phyloP scores from a whole-genome alignment of 2,329 filamentous ascomycete genomes.

The Diaporthe destruens region DNA sequence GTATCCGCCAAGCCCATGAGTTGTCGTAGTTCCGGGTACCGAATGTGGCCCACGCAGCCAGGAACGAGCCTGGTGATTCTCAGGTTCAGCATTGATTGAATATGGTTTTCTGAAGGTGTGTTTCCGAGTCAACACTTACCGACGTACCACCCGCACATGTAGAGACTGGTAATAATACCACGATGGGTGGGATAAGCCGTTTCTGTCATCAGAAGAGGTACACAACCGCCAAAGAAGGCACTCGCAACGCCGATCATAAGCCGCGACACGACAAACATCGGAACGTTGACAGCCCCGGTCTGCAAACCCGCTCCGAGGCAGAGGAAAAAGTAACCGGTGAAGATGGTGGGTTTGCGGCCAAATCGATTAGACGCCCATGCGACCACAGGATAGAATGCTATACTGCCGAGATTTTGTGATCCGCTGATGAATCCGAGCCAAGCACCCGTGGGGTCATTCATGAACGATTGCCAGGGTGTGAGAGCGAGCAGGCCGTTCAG shows the following conservation, averaged over 20 bases:
- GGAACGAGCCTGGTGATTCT: conserved; percentile 6
- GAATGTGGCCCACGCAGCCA: conserved; percentile 18
- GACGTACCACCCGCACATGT: conserved; percentile 37
- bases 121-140: conserved; percentile 23
- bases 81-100: background rate
- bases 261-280: conserved; percentile 15
- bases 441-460: background rate
- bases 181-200: conserved; percentile 22
- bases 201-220: conserved; percentile 6
- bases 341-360: conserved; percentile 29
- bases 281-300: conserved; percentile 5
- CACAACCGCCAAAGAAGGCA: conserved; percentile 17
- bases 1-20: conserved; percentile 17
- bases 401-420: conserved; percentile 5
- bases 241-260: background rate
- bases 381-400: conserved; percentile 27
- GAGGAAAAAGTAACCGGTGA: conserved; percentile 25
- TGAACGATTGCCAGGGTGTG: conserved; percentile 22
- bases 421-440: conserved; percentile 26
- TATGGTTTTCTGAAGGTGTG: background rate
- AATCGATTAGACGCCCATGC: conserved; percentile 27
- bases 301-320: conserved; percentile 10
- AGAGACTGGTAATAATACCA: conserved; percentile 20
- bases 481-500: conserved; percentile 19
- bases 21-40: conserved; percentile 18